These are phyloP conservation scores for Stenogyne calaminthoides DNA, from an alignment of 305 asterid genomes.

Conservation along the genomic window DNA sequence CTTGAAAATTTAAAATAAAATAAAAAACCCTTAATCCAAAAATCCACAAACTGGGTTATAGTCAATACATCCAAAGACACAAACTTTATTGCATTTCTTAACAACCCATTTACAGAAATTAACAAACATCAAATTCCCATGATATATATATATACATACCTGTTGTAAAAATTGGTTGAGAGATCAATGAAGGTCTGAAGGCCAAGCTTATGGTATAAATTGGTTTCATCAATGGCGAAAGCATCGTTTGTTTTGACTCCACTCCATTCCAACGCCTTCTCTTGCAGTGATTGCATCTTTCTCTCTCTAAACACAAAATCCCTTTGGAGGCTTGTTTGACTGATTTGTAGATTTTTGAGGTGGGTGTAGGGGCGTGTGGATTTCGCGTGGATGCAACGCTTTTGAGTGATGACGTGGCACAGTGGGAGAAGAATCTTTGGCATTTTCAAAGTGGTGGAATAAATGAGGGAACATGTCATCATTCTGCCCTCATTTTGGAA, in stretches of 20 bases:
- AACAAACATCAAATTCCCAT: conserved; percentile 1
- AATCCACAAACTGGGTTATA: background rate
- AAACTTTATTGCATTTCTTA: background rate
- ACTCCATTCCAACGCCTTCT: conserved; percentile 93
- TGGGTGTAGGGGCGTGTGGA: conserved; percentile 32
- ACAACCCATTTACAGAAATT: conserved; percentile 21
- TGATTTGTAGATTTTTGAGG: background rate
- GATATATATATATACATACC: too few relatives aligned
- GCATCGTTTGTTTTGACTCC: conserved; percentile 72
- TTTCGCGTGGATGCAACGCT: conserved; percentile 56
- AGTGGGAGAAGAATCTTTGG: background rate
- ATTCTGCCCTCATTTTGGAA: background rate
- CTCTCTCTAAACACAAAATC: background rate
- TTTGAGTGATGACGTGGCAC: conserved; percentile 24
- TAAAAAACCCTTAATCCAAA: background rate
- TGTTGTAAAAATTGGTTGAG: conserved; percentile 85
- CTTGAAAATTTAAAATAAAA: background rate
- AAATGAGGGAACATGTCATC: background rate
- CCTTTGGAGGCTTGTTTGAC: conserved; percentile 8
- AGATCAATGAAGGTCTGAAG: conserved; percentile 77
- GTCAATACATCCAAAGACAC: conserved; percentile 21
- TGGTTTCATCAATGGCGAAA: conserved; percentile 73
- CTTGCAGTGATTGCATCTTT: conserved; percentile 73
- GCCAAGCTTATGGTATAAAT: conserved; percentile 84
- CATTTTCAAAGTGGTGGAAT: background rate